phyloP scores from a whole-genome alignment of 176 grass and related monocot species.

The Oryza glumipatula region DNA sequence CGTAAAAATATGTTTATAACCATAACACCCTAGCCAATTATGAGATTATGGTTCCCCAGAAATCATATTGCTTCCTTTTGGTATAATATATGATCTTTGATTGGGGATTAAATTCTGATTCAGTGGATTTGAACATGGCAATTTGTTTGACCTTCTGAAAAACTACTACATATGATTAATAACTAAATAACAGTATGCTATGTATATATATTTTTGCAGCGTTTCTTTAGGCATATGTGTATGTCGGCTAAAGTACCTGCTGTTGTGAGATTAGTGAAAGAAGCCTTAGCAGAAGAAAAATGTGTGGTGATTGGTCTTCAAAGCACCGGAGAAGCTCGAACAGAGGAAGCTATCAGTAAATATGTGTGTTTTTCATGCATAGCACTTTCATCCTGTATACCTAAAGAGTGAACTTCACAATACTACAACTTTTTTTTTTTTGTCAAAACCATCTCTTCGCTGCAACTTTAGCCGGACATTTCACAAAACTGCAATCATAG shows the following conservation, averaged over 20 bases:
- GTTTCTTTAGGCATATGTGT: slow-evolving; percentile 97
- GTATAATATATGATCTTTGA: background rate
- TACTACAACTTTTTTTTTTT: background rate
- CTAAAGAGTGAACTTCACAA: slow-evolving; percentile 1
- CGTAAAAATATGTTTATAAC: slow-evolving; percentile 13
- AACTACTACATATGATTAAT: slow-evolving; percentile 21
- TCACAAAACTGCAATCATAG: background rate
- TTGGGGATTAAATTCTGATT: slow-evolving; percentile 28
- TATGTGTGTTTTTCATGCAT: slow-evolving; percentile 63
- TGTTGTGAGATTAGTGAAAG: slow-evolving; percentile 77
- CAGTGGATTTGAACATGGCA: slow-evolving; percentile 28
- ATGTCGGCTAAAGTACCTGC: slow-evolving; percentile 98
- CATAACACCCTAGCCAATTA: slow-evolving; percentile 13
- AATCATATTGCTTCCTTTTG: slow-evolving; percentile 17
- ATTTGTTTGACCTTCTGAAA: slow-evolving; percentile 30
- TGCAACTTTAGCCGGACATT: background rate
- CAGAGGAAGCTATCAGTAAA: slow-evolving; percentile 93
- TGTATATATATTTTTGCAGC: slow-evolving; percentile 53
- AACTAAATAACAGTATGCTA: slow-evolving; percentile 37
- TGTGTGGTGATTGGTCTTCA: slow-evolving; percentile 98
- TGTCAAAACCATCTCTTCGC: background rate
- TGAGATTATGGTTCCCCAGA: slow-evolving; percentile 4
- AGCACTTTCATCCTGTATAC: slow-evolving; percentile 4
- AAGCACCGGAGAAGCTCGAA: slow-evolving; percentile 97
- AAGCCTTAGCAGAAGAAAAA: slow-evolving; percentile 77